A percentile compares a stretch with the other conserved stretches of the same genome.
Evolutionary conservation across 164 flowering plant species (phyloP).

Genomic region (Macadamia integrifolia): DNA sequence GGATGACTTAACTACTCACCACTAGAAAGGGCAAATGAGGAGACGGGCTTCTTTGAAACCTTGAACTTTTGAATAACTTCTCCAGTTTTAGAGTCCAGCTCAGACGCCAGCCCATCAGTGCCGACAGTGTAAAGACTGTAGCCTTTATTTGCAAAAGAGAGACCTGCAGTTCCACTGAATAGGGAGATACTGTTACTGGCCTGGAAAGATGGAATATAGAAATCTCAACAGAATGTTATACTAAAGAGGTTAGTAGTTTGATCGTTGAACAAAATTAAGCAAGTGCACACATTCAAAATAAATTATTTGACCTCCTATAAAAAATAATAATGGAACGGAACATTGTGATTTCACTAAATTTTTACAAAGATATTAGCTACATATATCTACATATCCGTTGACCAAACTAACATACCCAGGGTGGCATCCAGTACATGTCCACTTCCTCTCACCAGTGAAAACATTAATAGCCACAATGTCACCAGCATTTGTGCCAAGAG

Average conservation of each 20-base stretch:
- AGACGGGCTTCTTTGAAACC: constrained; percentile 28
- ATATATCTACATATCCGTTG: not conserved
- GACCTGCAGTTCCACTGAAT: constrained; percentile 27
- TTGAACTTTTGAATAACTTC: constrained; percentile 22
- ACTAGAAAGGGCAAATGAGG: constrained; percentile 21
- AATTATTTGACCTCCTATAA: not conserved
- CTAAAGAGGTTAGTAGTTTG: not conserved
- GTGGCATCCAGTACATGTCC: constrained; percentile 21
- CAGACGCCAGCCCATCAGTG: constrained; percentile 29
- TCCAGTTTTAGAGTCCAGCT: constrained; percentile 34
- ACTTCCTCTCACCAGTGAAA: constrained; percentile 24
- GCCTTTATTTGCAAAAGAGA: constrained; percentile 31
- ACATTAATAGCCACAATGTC: constrained; percentile 25
- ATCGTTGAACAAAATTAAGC: not conserved
- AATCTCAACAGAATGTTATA: not conserved
- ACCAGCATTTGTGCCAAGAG: constrained; percentile 31
- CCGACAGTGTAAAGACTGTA: constrained; percentile 22
- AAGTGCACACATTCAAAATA: not conserved
- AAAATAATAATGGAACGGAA: not conserved
- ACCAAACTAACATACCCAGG: constrained; percentile 24
- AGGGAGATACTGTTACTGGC: not conserved
- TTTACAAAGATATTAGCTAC: not conserved
- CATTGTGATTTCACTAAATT: not conserved
- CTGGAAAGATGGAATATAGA: not conserved
- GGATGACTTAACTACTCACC: constrained; percentile 18